These are phyloP conservation scores for Clonostachys rhizophaga DNA, from an alignment of 2,329 filamentous ascomycete species.

Conservation along the genomic window DNA sequence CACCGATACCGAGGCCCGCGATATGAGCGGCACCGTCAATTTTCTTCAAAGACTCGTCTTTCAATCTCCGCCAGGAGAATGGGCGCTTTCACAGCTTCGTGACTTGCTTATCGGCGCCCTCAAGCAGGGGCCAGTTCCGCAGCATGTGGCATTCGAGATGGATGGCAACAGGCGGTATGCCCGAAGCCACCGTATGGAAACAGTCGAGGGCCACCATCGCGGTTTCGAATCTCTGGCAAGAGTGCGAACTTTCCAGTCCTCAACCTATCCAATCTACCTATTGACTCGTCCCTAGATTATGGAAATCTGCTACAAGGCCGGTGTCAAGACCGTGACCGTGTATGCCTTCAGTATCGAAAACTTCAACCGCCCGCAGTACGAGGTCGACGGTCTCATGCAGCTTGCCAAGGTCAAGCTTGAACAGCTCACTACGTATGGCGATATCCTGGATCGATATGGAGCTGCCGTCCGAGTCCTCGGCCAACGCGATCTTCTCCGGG, in stretches of 20 bases:
- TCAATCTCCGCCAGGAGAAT: constrained; percentile 88
- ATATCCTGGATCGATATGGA: constrained; percentile 88
- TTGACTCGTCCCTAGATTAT: constrained; percentile 57
- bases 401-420: constrained; percentile 94
- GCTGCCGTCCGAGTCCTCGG: constrained; percentile 83
- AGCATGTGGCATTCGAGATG: constrained; percentile 99
- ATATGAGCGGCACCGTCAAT: constrained; percentile 50
- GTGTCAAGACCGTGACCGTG: constrained; percentile 93
- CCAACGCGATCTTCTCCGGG: constrained; percentile 75
- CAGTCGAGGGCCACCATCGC: constrained; percentile 90
- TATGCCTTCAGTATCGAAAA: constrained; percentile 99
- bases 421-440: constrained; percentile 88
- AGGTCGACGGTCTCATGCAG: constrained; percentile 95
- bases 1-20: neutral
- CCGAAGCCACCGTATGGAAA: constrained; percentile 86
- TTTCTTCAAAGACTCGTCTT: constrained; percentile 64
- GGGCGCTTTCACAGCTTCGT: constrained; percentile 72
- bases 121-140: constrained; percentile 84
- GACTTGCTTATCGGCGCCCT: constrained; percentile 85
- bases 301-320: constrained; percentile 96
- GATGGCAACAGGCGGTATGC: constrained; percentile 96
- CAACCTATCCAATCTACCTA: neutral
- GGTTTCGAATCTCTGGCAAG: constrained; percentile 92
- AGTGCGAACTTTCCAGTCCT: constrained; percentile 38
- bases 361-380: constrained; percentile 94